Percentiles rank a stretch among this genome's conserved stretches.
phyloP scores from a whole-genome alignment of 2,329 filamentous ascomycete species.

The Calonectria honghensis region DNA sequence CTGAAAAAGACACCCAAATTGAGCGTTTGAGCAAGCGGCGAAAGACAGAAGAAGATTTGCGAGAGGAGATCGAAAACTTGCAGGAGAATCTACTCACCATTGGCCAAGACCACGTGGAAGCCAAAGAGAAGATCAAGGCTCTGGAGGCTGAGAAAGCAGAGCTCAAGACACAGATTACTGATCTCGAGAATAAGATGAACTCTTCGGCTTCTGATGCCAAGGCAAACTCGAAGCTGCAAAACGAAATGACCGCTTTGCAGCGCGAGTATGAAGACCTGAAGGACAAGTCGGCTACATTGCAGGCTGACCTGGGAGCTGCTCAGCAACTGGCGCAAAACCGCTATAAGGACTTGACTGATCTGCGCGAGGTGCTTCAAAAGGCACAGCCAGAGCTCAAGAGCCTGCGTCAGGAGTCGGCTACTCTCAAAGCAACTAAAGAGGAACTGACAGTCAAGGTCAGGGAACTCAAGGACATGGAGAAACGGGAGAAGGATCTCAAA shows the following conservation, averaged over 20 bases:
- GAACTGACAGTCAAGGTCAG: constrained; percentile 76
- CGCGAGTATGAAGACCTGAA: constrained; percentile 81
- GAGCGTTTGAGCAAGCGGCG: constrained; percentile 81
- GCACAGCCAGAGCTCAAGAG: constrained; percentile 89
- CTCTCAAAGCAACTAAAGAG: constrained; percentile 84
- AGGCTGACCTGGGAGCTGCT: constrained; percentile 89
- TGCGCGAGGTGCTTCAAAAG: constrained; percentile 87
- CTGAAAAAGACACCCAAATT: constrained; percentile 83
- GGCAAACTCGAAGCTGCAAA: constrained; percentile 73
- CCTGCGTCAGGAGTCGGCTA: constrained; percentile 84
- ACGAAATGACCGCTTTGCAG: constrained; percentile 75
- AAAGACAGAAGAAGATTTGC: constrained; percentile 84
- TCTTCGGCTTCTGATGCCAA: constrained; percentile 59
- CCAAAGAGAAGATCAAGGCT: constrained; percentile 84
- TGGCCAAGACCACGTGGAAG: constrained; percentile 88
- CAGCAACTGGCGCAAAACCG: constrained; percentile 90
- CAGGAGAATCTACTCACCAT: constrained; percentile 86
- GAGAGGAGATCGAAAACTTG: constrained; percentile 90
- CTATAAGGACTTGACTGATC: constrained; percentile 90
- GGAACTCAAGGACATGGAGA: constrained; percentile 86
- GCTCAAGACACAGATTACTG: constrained; percentile 77
- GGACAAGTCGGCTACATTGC: constrained; percentile 79
- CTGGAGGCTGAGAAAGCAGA: constrained; percentile 81
- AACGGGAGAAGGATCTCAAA: constrained; percentile 87
- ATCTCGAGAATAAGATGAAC: constrained; percentile 82